phyloP scores from a whole-genome alignment of 2,329 filamentous ascomycete genomes.

The Fusarium armeniacum region DNA sequence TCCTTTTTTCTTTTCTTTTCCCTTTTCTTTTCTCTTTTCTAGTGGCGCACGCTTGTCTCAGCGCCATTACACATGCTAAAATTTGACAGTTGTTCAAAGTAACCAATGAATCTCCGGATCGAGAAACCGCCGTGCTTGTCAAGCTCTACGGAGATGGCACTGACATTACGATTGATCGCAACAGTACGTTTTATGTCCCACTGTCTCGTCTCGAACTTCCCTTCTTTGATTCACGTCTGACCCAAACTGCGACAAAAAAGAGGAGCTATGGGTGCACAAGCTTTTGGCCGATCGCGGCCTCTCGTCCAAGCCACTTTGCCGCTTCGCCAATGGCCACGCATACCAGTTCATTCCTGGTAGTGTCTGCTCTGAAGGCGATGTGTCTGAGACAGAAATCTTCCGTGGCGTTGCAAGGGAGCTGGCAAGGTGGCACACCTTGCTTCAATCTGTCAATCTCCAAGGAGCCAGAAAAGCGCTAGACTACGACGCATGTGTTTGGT shows the following conservation, averaged over 20 bases:
- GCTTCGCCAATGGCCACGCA: slow-evolving; percentile 42
- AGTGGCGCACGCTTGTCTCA: not conserved
- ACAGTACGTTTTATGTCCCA: slow-evolving; percentile 35
- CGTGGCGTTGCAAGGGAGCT: slow-evolving; percentile 43
- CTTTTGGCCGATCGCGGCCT: slow-evolving; percentile 37
- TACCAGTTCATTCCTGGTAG: slow-evolving; percentile 38
- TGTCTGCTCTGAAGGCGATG: slow-evolving; percentile 34
- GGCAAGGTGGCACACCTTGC: slow-evolving; percentile 37
- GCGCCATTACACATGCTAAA: slow-evolving; percentile 10
- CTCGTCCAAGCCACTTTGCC: slow-evolving; percentile 37
- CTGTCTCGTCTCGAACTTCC: slow-evolving; percentile 12
- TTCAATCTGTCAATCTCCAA: slow-evolving; percentile 6
- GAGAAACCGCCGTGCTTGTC: slow-evolving; percentile 27
- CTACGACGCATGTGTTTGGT: slow-evolving; percentile 38
- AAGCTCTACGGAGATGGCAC: slow-evolving; percentile 47
- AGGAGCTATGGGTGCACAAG: slow-evolving; percentile 43
- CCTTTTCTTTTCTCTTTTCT: too few relatives aligned
- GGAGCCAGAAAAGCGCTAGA: slow-evolving; percentile 6
- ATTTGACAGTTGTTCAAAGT: slow-evolving; percentile 40
- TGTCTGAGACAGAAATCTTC: slow-evolving; percentile 31
- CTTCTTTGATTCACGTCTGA: slow-evolving; percentile 27
- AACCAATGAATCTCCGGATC: not conserved
- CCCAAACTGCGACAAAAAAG: slow-evolving; percentile 21
- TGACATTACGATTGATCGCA: slow-evolving; percentile 42
- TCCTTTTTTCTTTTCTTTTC: too few relatives aligned